A percentile compares a stretch with the other conserved stretches of the same genome.
phyloP scores from a whole-genome alignment of 768 basidiomycete species.

The Panaeolus cyanescens region DNA sequence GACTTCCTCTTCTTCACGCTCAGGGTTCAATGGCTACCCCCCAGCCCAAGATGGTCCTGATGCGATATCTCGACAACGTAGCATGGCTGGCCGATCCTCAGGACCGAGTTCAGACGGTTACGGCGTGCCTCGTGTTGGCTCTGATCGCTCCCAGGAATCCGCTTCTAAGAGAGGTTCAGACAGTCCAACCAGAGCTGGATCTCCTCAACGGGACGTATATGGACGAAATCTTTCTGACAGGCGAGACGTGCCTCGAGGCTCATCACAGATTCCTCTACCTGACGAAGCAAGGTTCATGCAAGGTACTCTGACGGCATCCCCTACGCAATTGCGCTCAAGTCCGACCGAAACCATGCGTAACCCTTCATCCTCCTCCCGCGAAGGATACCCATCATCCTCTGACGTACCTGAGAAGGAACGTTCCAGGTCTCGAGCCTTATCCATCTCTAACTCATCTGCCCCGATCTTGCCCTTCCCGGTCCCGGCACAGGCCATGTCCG shows the following conservation, averaged over 20 bases:
- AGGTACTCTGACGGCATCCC: constrained; percentile 18
- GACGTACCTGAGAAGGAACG: not conserved
- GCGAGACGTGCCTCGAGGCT: constrained; percentile 11
- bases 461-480: constrained; percentile 18
- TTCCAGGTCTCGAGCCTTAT: constrained; percentile 4
- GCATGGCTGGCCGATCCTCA: constrained; percentile 7
- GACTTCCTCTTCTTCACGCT: constrained; percentile 6
- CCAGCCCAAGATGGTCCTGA: not conserved
- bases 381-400: constrained; percentile 1
- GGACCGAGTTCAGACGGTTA: not conserved
- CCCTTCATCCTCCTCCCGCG: constrained; percentile 2
- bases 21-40: constrained; percentile 5
- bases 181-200: not conserved
- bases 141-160: constrained; percentile 1
- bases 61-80: constrained; percentile 3
- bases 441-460: constrained; percentile 5
- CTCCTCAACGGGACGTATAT: not conserved
- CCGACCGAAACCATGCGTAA: constrained; percentile 11
- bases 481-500: constrained; percentile 8
- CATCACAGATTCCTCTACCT: constrained; percentile 6
- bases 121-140: not conserved
- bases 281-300: constrained; percentile 12
- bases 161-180: not conserved
- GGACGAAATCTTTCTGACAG: not conserved
- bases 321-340: constrained; percentile 15